Base-by-base conservation (phyloP, 2,329 filamentous ascomycete genomes). In the Annulohypoxylon truncatum region DNA sequence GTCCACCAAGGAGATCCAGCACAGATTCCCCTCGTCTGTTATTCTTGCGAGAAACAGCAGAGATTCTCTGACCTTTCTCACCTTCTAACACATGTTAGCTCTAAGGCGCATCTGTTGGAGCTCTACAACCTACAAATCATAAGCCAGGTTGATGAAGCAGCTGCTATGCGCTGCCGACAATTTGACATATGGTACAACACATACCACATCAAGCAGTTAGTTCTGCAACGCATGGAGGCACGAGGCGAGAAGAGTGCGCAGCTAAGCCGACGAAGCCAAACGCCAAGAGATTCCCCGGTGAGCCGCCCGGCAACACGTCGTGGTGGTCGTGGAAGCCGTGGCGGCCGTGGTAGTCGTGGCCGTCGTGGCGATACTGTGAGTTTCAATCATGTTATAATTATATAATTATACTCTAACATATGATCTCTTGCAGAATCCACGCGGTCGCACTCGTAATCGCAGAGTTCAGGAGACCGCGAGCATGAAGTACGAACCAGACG, bases 21-120 rank as follows among this genome's bases (percentile, higher is more conserved):
- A 6, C 20, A 48, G n/a, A 90, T 94, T 64, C 89, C 91, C 61
- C 87, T 97, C 51, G 81, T 88, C 72, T 98, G 95, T 87, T 89
- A 85, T 74, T 90, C 97, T 71, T 98, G 95, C 77, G 90, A 92
- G 33, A 92, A 90, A 71, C 86, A 86, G 66, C 92, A 93, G 38
- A 87, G 81, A 28, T 97, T 97, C 80, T 97, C 93, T 60, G 95
- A 98, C 79, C 84, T 94, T 46, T 97, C 94, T 31, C 95, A 97
- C 78, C 84, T 97, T 35, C 87, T 98, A 75, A 98, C 95, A 10
- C 95, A 98, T 76, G 88, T 97, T 67, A 89, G 92, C 64, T 97
- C 94, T 69, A 97, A 97, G 77, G 91, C 92, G n/a, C 95, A 98
- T 77, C 83, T 97, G 31, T 90, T 93, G 64, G 87, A 93, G 76